Base-by-base conservation (phyloP, 495 filamentous ascomycete genomes). In the Hyaloscypha variabilis region DNA sequence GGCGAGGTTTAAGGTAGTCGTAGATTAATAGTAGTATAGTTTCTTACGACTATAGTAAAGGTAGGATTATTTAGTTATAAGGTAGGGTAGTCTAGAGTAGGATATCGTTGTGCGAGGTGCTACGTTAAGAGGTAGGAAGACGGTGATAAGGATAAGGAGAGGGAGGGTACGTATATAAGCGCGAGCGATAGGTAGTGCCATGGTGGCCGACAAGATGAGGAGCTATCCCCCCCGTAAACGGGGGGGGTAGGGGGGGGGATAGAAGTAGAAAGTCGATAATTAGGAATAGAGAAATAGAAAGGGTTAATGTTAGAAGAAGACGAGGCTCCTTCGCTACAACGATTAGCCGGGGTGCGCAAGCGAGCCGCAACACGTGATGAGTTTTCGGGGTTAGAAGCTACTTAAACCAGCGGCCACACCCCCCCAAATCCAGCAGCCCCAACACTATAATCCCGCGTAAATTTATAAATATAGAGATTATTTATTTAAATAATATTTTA, bases 381-480 rank as follows among this genome's bases (percentile, higher is more conserved):
- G 39, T 42, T 42, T 42, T 42, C 14, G 14, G 39, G 14, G 14
- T 42, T 42, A 42, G 14, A 13, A 14, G 14, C 14, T 42, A 42
- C 14, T 42, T 42, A 42, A 42, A 42, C 8, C 14, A 42, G 39
- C 14, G 19, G 6, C 14, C 14, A 42, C 6, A 42, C 39, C 23
- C 30, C 23, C 6, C 34, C 56, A 19, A 61, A 61, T 24, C 19
- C 34, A 28, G 34, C 23, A 46, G 34, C 6, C 28, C 34, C 21
- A 61, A 61, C 23, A 61, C 34, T n/a, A 61, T n/a, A 61, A 61
- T 23, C 42, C 2, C 34, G 34, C 34, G 34, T 61, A 61, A 61
- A 8, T 13, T 28, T 61, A 61, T 61, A 61, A 61, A 8, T 34
- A 42, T n/a, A 42, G 39, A 42, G 13, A 42, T 8, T 42, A 42